These are phyloP conservation scores for Coemansia sp. DNA, from an alignment of 192 early-diverging fungal genomes.

Conservation along the genomic window DNA sequence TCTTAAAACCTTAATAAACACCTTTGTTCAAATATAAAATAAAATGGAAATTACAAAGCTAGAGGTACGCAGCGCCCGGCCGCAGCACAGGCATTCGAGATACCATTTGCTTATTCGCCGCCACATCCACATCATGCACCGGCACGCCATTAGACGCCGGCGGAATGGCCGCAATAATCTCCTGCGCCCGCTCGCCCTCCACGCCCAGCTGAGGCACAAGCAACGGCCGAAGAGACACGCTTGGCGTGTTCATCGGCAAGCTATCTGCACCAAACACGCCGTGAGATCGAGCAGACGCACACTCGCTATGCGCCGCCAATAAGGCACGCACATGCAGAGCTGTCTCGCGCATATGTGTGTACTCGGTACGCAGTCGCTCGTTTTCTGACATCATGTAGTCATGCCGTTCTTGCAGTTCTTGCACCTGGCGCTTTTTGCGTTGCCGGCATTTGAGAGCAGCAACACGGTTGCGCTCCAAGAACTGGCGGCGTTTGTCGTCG, in stretches of 20 bases:
- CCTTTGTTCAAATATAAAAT: neutral
- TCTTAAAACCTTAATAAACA: too few species aligned
- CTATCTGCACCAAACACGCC: slow-evolving; percentile 61
- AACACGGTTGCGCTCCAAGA: slow-evolving; percentile 84
- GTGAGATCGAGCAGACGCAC: slow-evolving; percentile 66
- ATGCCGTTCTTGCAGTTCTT: slow-evolving; percentile 66
- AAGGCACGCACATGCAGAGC: slow-evolving; percentile 75
- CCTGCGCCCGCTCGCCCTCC: slow-evolving; percentile 31
- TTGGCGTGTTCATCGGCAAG: slow-evolving; percentile 22
- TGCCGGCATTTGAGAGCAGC: slow-evolving; percentile 91
- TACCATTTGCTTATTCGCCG: neutral
- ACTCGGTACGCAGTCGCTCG: slow-evolving; percentile 36
- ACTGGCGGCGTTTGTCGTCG: slow-evolving; percentile 79
- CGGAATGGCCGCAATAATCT: slow-evolving; percentile 47
- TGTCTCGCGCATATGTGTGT: slow-evolving; percentile 62
- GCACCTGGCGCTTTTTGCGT: slow-evolving; percentile 89
- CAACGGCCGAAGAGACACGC: slow-evolving; percentile 26
- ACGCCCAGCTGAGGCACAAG: slow-evolving; percentile 6
- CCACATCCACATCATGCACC: slow-evolving; percentile 21
- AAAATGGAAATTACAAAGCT: neutral
- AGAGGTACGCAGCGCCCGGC: neutral
- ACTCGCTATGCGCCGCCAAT: slow-evolving; percentile 76
- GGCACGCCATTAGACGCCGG: slow-evolving; percentile 37
- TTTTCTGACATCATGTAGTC: slow-evolving; percentile 47
- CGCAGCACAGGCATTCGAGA: neutral